Conservation (phyloP, 495 filamentous ascomycete genomes). For the Penicillium bovifimosum region DNA sequence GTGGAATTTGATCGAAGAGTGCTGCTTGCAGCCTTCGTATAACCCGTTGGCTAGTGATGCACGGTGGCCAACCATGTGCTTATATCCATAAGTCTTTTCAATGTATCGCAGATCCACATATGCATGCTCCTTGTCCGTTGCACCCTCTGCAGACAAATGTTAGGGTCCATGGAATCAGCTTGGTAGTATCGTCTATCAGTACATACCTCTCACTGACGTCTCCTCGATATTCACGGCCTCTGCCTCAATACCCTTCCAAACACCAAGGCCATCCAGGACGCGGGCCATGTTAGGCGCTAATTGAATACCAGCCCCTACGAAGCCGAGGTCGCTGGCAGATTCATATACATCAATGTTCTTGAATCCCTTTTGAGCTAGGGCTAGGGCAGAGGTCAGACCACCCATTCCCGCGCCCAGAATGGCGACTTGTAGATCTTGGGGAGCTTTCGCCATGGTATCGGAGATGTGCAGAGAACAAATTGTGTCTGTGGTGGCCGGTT, state of each 20-base stretch:
- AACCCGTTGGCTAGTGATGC: slow-evolving; percentile 63
- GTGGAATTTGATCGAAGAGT: slow-evolving; percentile 63
- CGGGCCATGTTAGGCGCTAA: slow-evolving; percentile 75
- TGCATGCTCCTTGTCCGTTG: slow-evolving; percentile 60
- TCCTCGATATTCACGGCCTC: slow-evolving; percentile 54
- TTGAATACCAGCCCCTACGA: slow-evolving; percentile 79
- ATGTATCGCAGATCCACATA: slow-evolving; percentile 66
- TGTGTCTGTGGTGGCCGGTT: neutral
- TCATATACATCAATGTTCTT: slow-evolving; percentile 69
- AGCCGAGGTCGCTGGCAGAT: slow-evolving; percentile 65
- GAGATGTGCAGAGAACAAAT: slow-evolving; percentile 5
- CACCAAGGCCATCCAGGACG: slow-evolving; percentile 63
- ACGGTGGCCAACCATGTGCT: slow-evolving; percentile 75
- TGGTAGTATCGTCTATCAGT: neutral
- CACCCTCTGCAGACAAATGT: slow-evolving; percentile 48
- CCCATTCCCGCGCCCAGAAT: slow-evolving; percentile 63
- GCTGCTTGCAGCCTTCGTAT: slow-evolving; percentile 59
- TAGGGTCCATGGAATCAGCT: neutral
- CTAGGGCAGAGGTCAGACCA: slow-evolving; percentile 64
- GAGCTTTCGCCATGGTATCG: slow-evolving; percentile 26
- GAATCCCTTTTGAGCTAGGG: slow-evolving; percentile 69
- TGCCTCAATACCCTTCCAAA: slow-evolving; percentile 60
- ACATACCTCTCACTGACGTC: slow-evolving; percentile 48
- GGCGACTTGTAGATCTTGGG: slow-evolving; percentile 40
- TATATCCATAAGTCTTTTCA: slow-evolving; percentile 60